These are phyloP conservation scores for Rhizoclosmatium hyalinum DNA, from an alignment of 371 early-diverging fungal species.

Conservation along the genomic window DNA sequence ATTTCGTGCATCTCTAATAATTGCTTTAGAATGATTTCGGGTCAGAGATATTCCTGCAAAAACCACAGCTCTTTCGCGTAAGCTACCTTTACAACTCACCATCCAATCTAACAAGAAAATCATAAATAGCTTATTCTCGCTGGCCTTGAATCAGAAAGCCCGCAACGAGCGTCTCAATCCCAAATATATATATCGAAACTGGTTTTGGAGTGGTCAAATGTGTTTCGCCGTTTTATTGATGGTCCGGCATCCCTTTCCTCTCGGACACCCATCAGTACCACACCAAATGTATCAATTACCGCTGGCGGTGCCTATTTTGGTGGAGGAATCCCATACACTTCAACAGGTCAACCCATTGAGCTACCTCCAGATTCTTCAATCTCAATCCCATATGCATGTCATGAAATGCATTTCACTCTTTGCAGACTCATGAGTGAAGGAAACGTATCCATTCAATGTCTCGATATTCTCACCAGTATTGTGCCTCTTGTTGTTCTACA, in stretches of 20 bases:
- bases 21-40: conserved; percentile 33
- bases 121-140: background rate
- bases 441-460: background rate
- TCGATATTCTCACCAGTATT: background rate
- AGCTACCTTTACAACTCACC: background rate
- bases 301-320: background rate
- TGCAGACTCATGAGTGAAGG: conserved; percentile 9
- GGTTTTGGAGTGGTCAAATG: conserved; percentile 11
- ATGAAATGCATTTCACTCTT: conserved; percentile 26
- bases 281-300: conserved; percentile 38
- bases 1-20: background rate
- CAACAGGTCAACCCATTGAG: background rate
- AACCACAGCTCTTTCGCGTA: conserved; percentile 37
- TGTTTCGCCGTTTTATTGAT: conserved; percentile 18
- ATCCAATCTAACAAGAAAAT: background rate
- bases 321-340: background rate
- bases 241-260: conserved; percentile 13
- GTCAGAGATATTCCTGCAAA: conserved; percentile 40
- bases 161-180: conserved; percentile 10
- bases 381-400: conserved; percentile 36
- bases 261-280: conserved; percentile 29
- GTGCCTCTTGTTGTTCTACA: conserved; percentile 5
- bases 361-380: background rate
- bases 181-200: conserved; percentile 24
- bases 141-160: background rate